Evolutionary conservation across 768 basidiomycete species (phyloP), one percentile per base, ranked within the genome.

Genomic region (Calocybe gangraenosa): DNA sequence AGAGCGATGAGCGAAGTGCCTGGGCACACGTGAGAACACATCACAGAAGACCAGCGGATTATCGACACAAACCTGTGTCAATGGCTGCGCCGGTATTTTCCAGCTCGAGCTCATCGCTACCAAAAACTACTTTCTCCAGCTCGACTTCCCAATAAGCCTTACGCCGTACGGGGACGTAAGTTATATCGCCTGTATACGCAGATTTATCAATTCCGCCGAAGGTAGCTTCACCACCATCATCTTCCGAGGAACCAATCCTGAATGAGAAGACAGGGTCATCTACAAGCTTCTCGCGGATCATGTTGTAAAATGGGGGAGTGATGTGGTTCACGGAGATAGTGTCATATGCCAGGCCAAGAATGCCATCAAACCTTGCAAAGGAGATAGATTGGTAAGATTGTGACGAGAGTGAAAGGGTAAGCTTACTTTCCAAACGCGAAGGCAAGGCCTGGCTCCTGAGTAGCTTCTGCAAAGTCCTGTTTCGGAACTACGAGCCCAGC

Each of bases 121-220:
- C 96, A 46, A 99, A 94, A 3, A 69, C 57, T 50, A 99, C 74
- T 63, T 84, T 83, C 68, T 90, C 75, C 20, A 99, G 84, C 63
- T 96, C 92, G 37, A 98, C 92, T 67, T 98, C 95, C 94, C 94
- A 96, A 69, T 96, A 98, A 3, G 92, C 96, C 76, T 90, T 92
- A 56, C 92, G 81, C 56, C 94, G 84, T 42, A 99, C 74, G 40
- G 96, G 95, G 22, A 87, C 92, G 57, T 98, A 98, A 18, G 64
- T 58, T 48, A 99, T 76, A 59, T 82, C 71, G 63, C 96, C 96
- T 3, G 64, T 78, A 70, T 87, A 97, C 25, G 89, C 86, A 19
- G 54, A 54, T 9, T 65, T 42, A 63, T 99, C 93, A 50, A 97
- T 76, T 34, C 93, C 95, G 54, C 95, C 95, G 52, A 98, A 98